Conservation (phyloP, 176 grass and related monocot genomes). For the Lolium rigidum region DNA sequence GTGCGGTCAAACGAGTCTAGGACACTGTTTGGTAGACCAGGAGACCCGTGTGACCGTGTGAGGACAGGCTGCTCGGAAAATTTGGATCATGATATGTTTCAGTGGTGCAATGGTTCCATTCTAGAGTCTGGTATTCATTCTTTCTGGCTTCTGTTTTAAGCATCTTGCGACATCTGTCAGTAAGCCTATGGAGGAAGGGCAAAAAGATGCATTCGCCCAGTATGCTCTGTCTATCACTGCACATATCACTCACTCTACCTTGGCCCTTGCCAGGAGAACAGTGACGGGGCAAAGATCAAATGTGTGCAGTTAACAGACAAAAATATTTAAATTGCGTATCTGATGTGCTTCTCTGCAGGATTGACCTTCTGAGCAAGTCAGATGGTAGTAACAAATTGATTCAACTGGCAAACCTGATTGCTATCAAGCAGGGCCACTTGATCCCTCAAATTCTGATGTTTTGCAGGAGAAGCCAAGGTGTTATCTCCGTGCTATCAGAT, state of each 20-base stretch:
- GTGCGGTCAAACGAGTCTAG: slow-evolving; percentile 29
- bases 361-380: slow-evolving; percentile 25
- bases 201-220: neutral
- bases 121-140: slow-evolving; percentile 27
- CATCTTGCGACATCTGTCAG: slow-evolving; percentile 19
- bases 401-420: slow-evolving; percentile 23
- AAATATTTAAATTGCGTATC: neutral
- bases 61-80: slow-evolving; percentile 29
- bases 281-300: slow-evolving; percentile 4
- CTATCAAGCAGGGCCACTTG: slow-evolving; percentile 31
- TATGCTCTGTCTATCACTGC: slow-evolving; percentile 12
- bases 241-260: slow-evolving; percentile 24
- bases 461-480: slow-evolving; percentile 4
- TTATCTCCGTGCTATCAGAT: slow-evolving; percentile 8
- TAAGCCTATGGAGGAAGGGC: slow-evolving; percentile 9
- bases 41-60: slow-evolving; percentile 39
- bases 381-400: slow-evolving; percentile 10
- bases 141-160: slow-evolving; percentile 36
- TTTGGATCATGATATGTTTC: slow-evolving; percentile 37
- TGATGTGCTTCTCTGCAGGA: slow-evolving; percentile 12
- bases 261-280: slow-evolving; percentile 17
- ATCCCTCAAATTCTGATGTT: slow-evolving; percentile 32
- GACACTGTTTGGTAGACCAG: slow-evolving; percentile 33
- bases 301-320: slow-evolving; percentile 10
- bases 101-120: slow-evolving; percentile 31